These are phyloP conservation scores for Oryza officinalis DNA, from an alignment of 176 grass and related monocot species.

Conservation along the genomic window DNA sequence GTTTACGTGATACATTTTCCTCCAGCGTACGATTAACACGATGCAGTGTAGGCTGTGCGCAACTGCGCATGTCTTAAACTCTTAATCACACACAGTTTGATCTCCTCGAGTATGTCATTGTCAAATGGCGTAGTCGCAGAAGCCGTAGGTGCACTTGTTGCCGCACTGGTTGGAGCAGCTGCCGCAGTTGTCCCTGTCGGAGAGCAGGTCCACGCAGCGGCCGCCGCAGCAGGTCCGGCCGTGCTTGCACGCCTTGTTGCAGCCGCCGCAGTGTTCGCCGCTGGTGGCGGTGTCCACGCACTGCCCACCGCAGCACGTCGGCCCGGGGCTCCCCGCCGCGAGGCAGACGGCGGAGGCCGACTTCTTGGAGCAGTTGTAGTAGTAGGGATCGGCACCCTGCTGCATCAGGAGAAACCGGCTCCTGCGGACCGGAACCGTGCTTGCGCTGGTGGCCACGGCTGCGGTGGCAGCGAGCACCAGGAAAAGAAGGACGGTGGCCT, in stretches of 20 bases:
- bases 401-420: slow-evolving; percentile 14
- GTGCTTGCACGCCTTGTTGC: slow-evolving; percentile 24
- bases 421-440: not conserved
- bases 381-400: not conserved
- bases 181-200: slow-evolving; percentile 4
- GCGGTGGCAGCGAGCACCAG: not conserved
- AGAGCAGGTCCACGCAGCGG: slow-evolving; percentile 23
- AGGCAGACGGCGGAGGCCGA: slow-evolving; percentile 31
- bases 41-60: too few species aligned
- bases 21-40: too few species aligned
- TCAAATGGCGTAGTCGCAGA: too few species aligned
- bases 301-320: slow-evolving; percentile 33
- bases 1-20: too few species aligned
- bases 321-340: slow-evolving; percentile 7
- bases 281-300: slow-evolving; percentile 32
- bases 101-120: too few species aligned
- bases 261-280: slow-evolving; percentile 25
- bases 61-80: too few species aligned
- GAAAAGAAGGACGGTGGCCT: not conserved
- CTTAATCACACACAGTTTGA: too few species aligned
- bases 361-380: slow-evolving; percentile 16
- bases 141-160: too few species aligned
- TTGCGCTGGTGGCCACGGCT: not conserved
- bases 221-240: slow-evolving; percentile 30
- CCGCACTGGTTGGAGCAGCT: too few species aligned